A percentile compares a stretch with the other conserved stretches of the same genome.
These are phyloP conservation scores for Phialophora tarda DNA, from an alignment of 2,329 filamentous ascomycete genomes.

Conservation along the genomic window DNA sequence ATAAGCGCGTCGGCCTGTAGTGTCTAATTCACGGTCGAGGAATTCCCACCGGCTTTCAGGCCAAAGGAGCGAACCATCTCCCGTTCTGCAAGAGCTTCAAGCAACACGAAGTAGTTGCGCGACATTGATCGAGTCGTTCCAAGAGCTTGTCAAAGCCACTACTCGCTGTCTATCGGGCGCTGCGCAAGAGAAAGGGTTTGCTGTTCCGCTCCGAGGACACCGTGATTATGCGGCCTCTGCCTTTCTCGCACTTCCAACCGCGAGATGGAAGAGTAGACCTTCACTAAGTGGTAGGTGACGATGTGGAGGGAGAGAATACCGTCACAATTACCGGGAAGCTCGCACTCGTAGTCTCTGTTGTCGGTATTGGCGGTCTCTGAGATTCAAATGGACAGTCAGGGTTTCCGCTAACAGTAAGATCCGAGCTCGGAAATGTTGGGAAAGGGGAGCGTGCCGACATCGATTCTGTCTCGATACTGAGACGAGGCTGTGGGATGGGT, in stretches of 20 bases:
- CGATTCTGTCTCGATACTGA: constrained; percentile 4
- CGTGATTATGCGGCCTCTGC: no score
- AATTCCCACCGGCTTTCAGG: no score
- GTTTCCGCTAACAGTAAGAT: not conserved
- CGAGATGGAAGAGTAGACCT: not conserved
- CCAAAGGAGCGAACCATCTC: no score
- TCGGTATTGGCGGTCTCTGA: not conserved
- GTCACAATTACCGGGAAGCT: not conserved
- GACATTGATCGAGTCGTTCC: no score
- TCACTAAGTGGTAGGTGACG: not conserved
- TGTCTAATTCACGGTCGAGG: no score
- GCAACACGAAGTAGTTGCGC: no score
- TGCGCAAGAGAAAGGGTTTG: not conserved
- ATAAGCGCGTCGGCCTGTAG: no score
- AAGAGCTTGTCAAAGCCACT: no score
- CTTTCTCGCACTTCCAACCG: no score
- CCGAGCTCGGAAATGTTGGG: not conserved
- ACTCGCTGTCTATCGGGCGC: no score
- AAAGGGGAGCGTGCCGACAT: not conserved
- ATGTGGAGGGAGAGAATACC: not conserved
- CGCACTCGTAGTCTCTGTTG: not conserved
- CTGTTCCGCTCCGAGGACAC: not conserved
- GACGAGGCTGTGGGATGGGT: constrained; percentile 12
- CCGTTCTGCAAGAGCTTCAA: no score
- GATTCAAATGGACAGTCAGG: not conserved